These are phyloP conservation scores for Incumbomyces lentus DNA, from an alignment of 2,329 filamentous ascomycete species.

Conservation along the genomic window DNA sequence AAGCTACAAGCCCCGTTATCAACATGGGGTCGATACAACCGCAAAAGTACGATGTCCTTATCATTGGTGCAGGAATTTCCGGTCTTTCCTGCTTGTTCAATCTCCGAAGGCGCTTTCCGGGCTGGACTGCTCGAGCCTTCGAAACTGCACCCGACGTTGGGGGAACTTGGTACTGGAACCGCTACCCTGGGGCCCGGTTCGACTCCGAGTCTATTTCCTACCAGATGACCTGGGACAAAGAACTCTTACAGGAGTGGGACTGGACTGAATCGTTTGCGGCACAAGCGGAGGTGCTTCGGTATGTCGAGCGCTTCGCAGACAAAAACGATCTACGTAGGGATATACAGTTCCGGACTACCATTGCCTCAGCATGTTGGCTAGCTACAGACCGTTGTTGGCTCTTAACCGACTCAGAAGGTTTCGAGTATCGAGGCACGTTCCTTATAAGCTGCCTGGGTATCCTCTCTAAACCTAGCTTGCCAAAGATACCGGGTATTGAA, in stretches of 20 bases:
- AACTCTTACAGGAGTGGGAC: slow-evolving; percentile 29
- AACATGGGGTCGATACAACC: not conserved
- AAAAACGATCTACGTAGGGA: slow-evolving; percentile 30
- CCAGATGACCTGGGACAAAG: slow-evolving; percentile 41
- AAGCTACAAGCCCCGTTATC: too few species aligned
- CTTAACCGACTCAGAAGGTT: too few species aligned
- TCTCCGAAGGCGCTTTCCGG: slow-evolving; percentile 20
- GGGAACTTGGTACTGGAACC: slow-evolving; percentile 42
- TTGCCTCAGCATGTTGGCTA: slow-evolving; percentile 10
- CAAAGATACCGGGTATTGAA: slow-evolving; percentile 19
- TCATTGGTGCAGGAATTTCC: slow-evolving; percentile 16
- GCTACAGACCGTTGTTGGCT: slow-evolving; percentile 6
- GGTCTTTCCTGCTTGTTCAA: slow-evolving; percentile 22
- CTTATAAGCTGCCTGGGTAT: slow-evolving; percentile 13
- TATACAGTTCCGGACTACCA: slow-evolving; percentile 23
- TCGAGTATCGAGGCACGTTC: slow-evolving; percentile 10
- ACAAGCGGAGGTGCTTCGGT: slow-evolving; percentile 28
- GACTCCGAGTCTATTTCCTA: slow-evolving; percentile 47
- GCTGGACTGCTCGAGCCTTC: slow-evolving; percentile 23
- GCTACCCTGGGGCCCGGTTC: slow-evolving; percentile 45
- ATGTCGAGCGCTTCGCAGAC: slow-evolving; percentile 32
- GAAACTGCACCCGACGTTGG: slow-evolving; percentile 27
- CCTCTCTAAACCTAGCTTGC: slow-evolving; percentile 16
- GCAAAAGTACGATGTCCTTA: slow-evolving; percentile 12
- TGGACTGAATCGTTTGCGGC: slow-evolving; percentile 34